Conservation (phyloP, 495 filamentous ascomycete genomes). For the Astrocystis sublimbata region DNA sequence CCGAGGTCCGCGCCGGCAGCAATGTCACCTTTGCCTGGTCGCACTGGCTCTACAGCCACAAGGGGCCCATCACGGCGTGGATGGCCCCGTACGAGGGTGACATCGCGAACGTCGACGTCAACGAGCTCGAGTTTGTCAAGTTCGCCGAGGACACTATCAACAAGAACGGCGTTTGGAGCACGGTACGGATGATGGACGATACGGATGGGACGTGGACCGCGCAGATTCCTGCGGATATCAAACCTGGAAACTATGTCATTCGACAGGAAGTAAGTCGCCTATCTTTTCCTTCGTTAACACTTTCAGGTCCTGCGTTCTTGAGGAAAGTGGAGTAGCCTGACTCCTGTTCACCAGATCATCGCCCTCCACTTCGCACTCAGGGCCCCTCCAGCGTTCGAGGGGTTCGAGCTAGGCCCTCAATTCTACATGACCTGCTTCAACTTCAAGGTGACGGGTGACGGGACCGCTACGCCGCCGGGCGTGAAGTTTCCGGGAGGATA, state of each 20-base stretch:
- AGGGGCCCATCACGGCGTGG: conserved; percentile 59
- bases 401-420: conserved; percentile 50
- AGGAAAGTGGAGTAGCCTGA: too few relatives aligned
- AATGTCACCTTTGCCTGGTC: conserved; percentile 59
- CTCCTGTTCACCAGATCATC: too few relatives aligned
- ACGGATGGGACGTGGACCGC: conserved; percentile 34
- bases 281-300: too few relatives aligned
- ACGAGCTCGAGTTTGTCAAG: conserved; percentile 65
- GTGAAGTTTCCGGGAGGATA: conserved; percentile 58
- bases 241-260: conserved; percentile 60
- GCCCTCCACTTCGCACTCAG: conserved; percentile 26
- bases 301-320: too few relatives aligned
- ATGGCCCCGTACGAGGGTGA: conserved; percentile 26
- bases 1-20: conserved; percentile 51
- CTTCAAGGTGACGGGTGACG: conserved; percentile 60
- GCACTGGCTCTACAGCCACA: conserved; percentile 60
- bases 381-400: conserved; percentile 18
- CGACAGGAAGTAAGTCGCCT: conserved; percentile 63
- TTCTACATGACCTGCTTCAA: conserved; percentile 68
- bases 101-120: conserved; percentile 57
- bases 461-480: conserved; percentile 52
- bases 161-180: conserved; percentile 48
- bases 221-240: conserved; percentile 57
- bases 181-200: conserved; percentile 47
- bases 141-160: conserved; percentile 57